Base-by-base conservation (phyloP, 2,329 filamentous ascomycete species). In the Aspergillus sergii region DNA sequence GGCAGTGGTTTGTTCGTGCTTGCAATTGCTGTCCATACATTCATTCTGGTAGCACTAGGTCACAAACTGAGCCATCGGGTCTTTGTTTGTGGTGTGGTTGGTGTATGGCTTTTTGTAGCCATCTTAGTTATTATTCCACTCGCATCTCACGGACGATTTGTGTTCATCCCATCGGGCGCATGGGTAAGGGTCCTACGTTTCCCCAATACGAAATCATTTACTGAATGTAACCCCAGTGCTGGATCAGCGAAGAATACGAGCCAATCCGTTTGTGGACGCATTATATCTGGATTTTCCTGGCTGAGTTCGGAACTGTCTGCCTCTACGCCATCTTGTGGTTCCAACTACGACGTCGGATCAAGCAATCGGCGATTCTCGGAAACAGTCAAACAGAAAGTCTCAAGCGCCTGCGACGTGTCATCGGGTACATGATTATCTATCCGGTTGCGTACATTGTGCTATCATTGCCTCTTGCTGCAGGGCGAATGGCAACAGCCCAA, bases 401-500 rank as follows among this genome's bases (percentile, higher is more conserved):
- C 19, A 73, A 73, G 61, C 78, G 76, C 12, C 68, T 81, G 9
- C 75, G 75, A n/a, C 78, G 80, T 23, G 80, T 81, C 1, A 77
- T 80, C 57, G 75, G 78, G 45, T 81, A 81, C 74, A 82, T 82
- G 80, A 76, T 81, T 53, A 79, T 81, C 62, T 82, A 81, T 60
- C 80, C 80, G 1, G 71, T 83, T 14, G 79, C 77, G 12, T 91
- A 91, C 71, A 85, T 85, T 4, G 76, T 89, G 14, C 67, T 87
- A 46, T 91, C 89, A 61, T 81, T 93, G 30, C 89, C 90, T 1
- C 81, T 86, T 9, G 88, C 87, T 2, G 80, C 79, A 3, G 79
- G 78, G 30, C 78, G 79, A 48, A 81, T 81, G 79, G 74, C 78
- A 21, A 75, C 76, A 4, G 78, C 77, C 8, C 72, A 74, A 51